Evolutionary conservation across 2,329 filamentous ascomycete genomes (phyloP), one percentile per base, ranked within the genome.

Genomic region (Diaporthe eres): DNA sequence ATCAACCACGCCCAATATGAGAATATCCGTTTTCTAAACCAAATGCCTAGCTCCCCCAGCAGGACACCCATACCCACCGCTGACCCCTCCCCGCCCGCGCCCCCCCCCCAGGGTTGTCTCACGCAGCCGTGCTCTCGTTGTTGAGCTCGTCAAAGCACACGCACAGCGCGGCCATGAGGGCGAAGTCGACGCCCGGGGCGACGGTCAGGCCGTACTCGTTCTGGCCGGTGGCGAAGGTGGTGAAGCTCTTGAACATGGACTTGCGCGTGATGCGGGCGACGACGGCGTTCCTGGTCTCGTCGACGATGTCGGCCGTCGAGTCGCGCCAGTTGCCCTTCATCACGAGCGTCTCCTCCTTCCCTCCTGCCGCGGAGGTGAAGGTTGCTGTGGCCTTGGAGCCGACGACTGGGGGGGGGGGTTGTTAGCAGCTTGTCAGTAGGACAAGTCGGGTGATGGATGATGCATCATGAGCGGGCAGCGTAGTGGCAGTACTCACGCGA

Each of bases 101-200:
- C 25, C 25, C 25, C 25, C 25, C 31, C 34, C 34, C 34, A 34
- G 34, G 7, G 8, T 9, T 8, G 17, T 13, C n/a, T 28, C 13
- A 53, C 25, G 49, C 49, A 25, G 22, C 49, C 22, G 22, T 12
- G 37, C 3, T 1, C 74, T 90, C 87, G 65, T 91, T 90, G 75
- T 92, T 89, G 85, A 88, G 89, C 87, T 94, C 92, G 78, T 94
- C 93, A 76, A 94, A 84, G 76, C 89, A 91, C 71, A 94, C 91
- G 80, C 92, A 94, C 80, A 94, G 85, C 15, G 92, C 93, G 0
- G 87, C 90, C 78, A 94, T 89, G 63, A 94, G 80, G 5, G 91
- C 89, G 83, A 93, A 87, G 80, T 95, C 93, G 9, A 93, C 90
- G 22, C 90, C 90, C 0, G 92, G 91, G 1, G 92, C 92, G 8